phyloP scores from a whole-genome alignment of 306 rosid genomes.

The Alnus rubra region DNA sequence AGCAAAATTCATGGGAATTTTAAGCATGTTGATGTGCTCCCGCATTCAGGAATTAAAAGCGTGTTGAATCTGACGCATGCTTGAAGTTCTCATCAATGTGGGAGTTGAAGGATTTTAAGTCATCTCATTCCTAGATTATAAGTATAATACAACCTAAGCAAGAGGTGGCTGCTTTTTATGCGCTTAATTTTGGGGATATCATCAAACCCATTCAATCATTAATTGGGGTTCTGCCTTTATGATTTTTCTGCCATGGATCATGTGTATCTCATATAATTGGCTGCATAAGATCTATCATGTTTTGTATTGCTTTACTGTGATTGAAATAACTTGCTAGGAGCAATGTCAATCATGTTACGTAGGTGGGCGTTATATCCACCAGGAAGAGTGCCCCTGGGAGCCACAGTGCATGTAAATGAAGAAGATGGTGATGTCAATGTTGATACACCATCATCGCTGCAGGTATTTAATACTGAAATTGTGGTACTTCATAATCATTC shows the following conservation, averaged over 20 bases:
- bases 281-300: slow-evolving; percentile 3
- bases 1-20: neutral
- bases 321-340: slow-evolving; percentile 24
- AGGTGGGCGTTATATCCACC: slow-evolving; percentile 99
- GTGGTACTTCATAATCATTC: slow-evolving; percentile 19
- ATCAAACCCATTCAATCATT: neutral
- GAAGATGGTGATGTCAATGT: slow-evolving; percentile 92
- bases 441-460: slow-evolving; percentile 86
- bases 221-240: slow-evolving; percentile 15
- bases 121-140: slow-evolving; percentile 1
- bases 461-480: slow-evolving; percentile 50
- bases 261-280: slow-evolving; percentile 10
- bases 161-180: slow-evolving; percentile 5
- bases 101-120: slow-evolving; percentile 5
- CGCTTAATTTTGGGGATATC: neutral
- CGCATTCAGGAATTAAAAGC: neutral
- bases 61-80: neutral
- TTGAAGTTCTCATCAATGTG: slow-evolving; percentile 13
- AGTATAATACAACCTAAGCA: neutral
- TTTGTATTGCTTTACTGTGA: slow-evolving; percentile 14
- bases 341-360: slow-evolving; percentile 36
- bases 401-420: slow-evolving; percentile 87
- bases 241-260: slow-evolving; percentile 26
- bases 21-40: neutral
- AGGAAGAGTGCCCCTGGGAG: slow-evolving; percentile 94